Evolutionary conservation across 1,284 basidiomycete genomes (phyloP), one percentile per base, ranked within the genome.

Genomic region (Moniliella sp.): DNA sequence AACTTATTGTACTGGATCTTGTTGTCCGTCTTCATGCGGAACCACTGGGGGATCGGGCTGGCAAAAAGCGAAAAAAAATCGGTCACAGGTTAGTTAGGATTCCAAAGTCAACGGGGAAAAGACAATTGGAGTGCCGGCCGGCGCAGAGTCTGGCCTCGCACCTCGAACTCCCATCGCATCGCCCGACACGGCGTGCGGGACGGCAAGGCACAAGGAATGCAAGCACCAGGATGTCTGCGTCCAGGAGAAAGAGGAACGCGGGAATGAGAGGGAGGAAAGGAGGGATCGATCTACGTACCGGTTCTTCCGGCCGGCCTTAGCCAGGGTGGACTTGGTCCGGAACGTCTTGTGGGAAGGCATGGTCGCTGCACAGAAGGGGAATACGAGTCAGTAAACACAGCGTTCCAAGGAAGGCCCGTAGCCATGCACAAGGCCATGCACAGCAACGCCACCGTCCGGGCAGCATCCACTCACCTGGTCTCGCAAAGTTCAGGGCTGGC

Each of bases 291-390:
- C 30, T 32, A 30, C 35, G 31, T 46, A 84, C 80, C 88, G 74
- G 73, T 97, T 97, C 72, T 88, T 83, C 62, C 80, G 75, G 42
- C 71, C 65, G 44, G 84, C 84, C 75, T 94, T 94, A 61, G 88
- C 83, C 53, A 97, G 80, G 28, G 17, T 30, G 17, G 21, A 16
- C 73, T 97, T 91, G 61, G 76, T 82, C 61, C 79, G 73, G 75
- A 93, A 93, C 43, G 80, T 74, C 70, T 94, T 94, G 74, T 93
- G 81, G 63, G 84, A 91, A 66, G 86, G 86, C 86, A 40, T 35
- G n/a, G n/a, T n/a, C n/a, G n/a, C n/a, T n/a, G n/a, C n/a, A n/a
- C n/a, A n/a, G n/a, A n/a, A n/a, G n/a, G n/a, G n/a, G n/a, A n/a
- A n/a, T n/a, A n/a, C n/a, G n/a, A n/a, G n/a, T n/a, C n/a, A n/a